These are phyloP conservation scores for Fusarium sp. DNA, from an alignment of 2,329 filamentous ascomycete species.

Conservation along the genomic window DNA sequence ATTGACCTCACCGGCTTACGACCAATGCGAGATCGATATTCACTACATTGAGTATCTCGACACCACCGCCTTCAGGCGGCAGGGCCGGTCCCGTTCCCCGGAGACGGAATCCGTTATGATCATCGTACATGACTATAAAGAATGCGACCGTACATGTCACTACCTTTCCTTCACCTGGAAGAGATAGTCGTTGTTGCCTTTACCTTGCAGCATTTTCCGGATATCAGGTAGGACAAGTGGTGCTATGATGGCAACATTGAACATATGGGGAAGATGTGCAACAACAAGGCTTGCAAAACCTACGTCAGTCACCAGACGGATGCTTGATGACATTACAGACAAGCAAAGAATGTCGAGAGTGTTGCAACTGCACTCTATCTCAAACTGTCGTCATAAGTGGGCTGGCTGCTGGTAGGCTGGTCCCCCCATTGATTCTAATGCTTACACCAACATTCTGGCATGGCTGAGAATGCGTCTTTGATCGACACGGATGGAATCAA, in stretches of 20 bases:
- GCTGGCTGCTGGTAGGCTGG: too few relatives aligned
- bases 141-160: slow-evolving; percentile 10
- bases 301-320: neutral
- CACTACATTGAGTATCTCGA: neutral
- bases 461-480: slow-evolving; percentile 5
- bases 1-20: neutral
- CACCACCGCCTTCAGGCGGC: slow-evolving; percentile 3
- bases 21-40: neutral
- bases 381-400: slow-evolving; percentile 5
- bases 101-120: slow-evolving; percentile 14
- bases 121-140: slow-evolving; percentile 6
- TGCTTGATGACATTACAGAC: neutral
- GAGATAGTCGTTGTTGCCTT: neutral
- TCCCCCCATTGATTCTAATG: neutral
- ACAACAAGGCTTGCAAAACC: too few relatives aligned
- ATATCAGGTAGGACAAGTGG: neutral
- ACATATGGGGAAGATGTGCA: neutral
- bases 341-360: neutral
- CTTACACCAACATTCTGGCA: slow-evolving; percentile 8
- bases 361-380: neutral
- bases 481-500: slow-evolving; percentile 14
- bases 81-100: slow-evolving; percentile 18
- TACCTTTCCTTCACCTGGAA: neutral
- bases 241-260: slow-evolving; percentile 3
- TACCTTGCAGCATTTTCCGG: neutral